These are phyloP conservation scores for Penicillium sp. DNA, from an alignment of 2,329 filamentous ascomycete genomes.

Conservation along the genomic window DNA sequence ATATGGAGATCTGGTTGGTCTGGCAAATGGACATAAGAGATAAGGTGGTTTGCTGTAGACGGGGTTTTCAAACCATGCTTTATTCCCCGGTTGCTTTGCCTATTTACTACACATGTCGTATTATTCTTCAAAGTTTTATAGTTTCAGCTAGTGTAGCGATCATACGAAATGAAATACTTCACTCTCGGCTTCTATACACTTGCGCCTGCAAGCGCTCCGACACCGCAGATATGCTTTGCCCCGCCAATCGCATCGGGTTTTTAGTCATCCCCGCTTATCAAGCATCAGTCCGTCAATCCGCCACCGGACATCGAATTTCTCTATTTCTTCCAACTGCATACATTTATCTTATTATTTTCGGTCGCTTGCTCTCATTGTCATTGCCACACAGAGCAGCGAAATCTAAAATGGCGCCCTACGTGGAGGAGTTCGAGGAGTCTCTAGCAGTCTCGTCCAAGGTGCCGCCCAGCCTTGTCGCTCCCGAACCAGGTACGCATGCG, in stretches of 20 bases:
- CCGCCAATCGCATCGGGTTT: constrained; percentile 4
- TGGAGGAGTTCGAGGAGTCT: constrained; percentile 67
- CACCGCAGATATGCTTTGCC: constrained; percentile 2
- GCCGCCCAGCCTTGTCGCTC: constrained; percentile 77
- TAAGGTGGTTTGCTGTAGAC: neutral
- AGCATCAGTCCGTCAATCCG: constrained; percentile 16
- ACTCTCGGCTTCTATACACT: neutral
- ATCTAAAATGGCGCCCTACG: constrained; percentile 62
- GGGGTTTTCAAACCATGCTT: neutral
- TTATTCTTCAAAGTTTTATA: neutral
- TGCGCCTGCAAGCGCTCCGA: constrained; percentile 35
- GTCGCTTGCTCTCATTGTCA: neutral
- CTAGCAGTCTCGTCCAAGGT: constrained; percentile 66
- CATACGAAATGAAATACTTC: neutral
- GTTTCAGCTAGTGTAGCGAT: neutral
- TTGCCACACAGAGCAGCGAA: neutral
- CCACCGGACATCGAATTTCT: constrained; percentile 14
- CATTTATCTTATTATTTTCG: neutral
- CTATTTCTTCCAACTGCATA: neutral
- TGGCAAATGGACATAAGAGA: neutral
- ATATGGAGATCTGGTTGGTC: constrained; percentile 38
- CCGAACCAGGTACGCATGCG: constrained; percentile 59
- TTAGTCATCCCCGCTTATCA: constrained; percentile 10
- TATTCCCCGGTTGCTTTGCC: neutral
- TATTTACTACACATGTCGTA: neutral